A percentile compares a stretch with the other conserved stretches of the same genome.
These are phyloP conservation scores for Plasmodium vivax DNA, from an alignment of 169 alveolate species.

Conservation along the genomic window DNA sequence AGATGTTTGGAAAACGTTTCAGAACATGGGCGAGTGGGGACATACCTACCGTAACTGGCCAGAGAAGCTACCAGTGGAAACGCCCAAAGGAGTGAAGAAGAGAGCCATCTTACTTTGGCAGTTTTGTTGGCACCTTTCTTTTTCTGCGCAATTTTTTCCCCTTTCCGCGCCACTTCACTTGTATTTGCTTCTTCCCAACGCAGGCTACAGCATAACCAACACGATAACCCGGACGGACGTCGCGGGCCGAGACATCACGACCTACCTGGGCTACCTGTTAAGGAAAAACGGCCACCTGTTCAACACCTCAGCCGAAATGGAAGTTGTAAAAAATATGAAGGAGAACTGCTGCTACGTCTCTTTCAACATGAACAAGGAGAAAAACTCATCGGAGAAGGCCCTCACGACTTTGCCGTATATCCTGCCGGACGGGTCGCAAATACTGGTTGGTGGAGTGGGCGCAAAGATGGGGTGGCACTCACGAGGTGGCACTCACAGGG, in stretches of 20 bases:
- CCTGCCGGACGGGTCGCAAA: constrained; percentile 79
- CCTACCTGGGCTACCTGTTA: constrained; percentile 75
- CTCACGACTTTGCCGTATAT: constrained; percentile 62
- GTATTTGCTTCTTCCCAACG: background rate
- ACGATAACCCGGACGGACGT: constrained; percentile 77
- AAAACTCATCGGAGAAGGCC: constrained; percentile 66
- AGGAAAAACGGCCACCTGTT: constrained; percentile 78
- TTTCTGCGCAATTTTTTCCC: background rate
- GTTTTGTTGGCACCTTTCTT: background rate
- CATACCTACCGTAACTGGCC: background rate
- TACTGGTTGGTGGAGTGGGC: constrained; percentile 30
- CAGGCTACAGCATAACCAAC: constrained; percentile 63
- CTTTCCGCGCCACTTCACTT: background rate
- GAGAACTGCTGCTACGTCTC: constrained; percentile 82
- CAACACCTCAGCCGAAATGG: constrained; percentile 80
- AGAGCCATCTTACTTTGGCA: background rate
- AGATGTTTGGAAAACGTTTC: constrained; percentile 50
- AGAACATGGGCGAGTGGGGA: background rate
- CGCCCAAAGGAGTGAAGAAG: background rate
- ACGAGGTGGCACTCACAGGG: background rate
- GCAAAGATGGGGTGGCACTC: background rate
- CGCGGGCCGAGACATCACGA: constrained; percentile 82
- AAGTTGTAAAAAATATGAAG: constrained; percentile 81
- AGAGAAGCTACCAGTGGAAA: background rate
- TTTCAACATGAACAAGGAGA: constrained; percentile 60